Conservation (phyloP, 1,284 basidiomycete species). For the Ustilago hordei region DNA sequence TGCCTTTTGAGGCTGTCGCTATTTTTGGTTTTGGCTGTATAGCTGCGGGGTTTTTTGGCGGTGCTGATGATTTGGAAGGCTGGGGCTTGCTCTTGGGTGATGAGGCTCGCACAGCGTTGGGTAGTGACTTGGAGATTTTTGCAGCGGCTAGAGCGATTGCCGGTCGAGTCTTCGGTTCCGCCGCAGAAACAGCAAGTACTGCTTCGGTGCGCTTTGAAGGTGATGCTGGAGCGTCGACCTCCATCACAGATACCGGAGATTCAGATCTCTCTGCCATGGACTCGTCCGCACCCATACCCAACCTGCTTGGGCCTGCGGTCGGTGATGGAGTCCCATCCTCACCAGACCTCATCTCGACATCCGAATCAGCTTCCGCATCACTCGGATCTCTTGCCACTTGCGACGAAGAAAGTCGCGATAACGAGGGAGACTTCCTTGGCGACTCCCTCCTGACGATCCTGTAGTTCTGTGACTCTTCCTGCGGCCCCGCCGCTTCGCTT, state of each 20-base stretch:
- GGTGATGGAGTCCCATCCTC: neutral
- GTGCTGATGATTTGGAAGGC: neutral
- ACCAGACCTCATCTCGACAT: neutral
- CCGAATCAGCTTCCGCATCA: neutral
- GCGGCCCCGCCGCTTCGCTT: neutral
- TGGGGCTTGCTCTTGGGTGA: neutral
- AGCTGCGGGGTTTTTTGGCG: neutral
- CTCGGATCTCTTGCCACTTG: neutral
- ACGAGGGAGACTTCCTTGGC: constrained; percentile 8
- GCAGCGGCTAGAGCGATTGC: neutral
- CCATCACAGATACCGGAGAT: neutral
- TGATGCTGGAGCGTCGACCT: neutral
- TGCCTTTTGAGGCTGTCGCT: constrained; percentile 5
- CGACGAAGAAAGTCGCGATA: constrained; percentile 5
- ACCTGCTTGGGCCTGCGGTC: neutral
- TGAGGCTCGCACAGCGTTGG: neutral
- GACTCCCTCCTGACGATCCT: constrained; percentile 13
- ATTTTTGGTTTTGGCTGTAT: constrained; percentile 3
- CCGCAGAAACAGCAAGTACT: neutral
- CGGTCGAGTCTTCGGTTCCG: neutral
- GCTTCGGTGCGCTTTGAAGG: neutral
- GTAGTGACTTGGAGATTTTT: neutral
- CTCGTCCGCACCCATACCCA: neutral
- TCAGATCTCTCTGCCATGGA: neutral
- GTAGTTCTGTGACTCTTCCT: constrained; percentile 11